A percentile compares a stretch with the other conserved stretches of the same genome.
Evolutionary conservation across 108 stramenopile genomes (phyloP).

Genomic region (Cyclotella sp.): DNA sequence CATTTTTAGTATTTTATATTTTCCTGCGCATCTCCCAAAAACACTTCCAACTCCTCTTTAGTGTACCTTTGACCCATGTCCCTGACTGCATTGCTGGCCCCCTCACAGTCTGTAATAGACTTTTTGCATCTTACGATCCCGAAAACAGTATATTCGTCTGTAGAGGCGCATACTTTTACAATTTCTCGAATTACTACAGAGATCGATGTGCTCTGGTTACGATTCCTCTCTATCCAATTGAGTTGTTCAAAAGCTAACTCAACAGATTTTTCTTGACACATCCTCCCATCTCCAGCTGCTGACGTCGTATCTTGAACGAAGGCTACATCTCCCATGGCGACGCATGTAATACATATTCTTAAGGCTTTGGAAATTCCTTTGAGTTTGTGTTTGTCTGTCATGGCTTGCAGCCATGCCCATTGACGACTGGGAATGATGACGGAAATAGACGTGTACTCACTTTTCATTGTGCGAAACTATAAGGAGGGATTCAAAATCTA

Average conservation of each 20-base stretch:
- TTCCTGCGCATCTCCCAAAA: constrained; percentile 4
- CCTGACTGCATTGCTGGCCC: constrained; percentile 18
- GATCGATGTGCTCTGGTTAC: background rate
- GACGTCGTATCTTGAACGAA: background rate
- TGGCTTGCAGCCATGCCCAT: constrained; percentile 34
- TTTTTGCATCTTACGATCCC: constrained; percentile 30
- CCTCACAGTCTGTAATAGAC: constrained; percentile 22
- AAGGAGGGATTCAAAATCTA: too few species aligned
- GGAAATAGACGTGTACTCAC: background rate
- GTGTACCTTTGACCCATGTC: constrained; percentile 5
- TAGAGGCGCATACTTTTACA: constrained; percentile 10
- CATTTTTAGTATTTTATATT: background rate
- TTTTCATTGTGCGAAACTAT: background rate
- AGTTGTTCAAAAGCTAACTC: background rate
- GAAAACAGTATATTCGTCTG: constrained; percentile 34
- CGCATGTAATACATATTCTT: constrained; percentile 35
- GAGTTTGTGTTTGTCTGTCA: constrained; percentile 32
- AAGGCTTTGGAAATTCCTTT: constrained; percentile 30
- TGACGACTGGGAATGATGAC: constrained; percentile 7
- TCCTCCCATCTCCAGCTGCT: background rate
- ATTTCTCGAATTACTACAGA: background rate
- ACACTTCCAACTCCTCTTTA: background rate
- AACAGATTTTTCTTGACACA: background rate
- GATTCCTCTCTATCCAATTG: background rate
- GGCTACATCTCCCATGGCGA: constrained; percentile 16